Evolutionary conservation across 176 grass and related monocot genomes (phyloP), one percentile per base, ranked within the genome.

Genomic region (Lolium multiflorum): DNA sequence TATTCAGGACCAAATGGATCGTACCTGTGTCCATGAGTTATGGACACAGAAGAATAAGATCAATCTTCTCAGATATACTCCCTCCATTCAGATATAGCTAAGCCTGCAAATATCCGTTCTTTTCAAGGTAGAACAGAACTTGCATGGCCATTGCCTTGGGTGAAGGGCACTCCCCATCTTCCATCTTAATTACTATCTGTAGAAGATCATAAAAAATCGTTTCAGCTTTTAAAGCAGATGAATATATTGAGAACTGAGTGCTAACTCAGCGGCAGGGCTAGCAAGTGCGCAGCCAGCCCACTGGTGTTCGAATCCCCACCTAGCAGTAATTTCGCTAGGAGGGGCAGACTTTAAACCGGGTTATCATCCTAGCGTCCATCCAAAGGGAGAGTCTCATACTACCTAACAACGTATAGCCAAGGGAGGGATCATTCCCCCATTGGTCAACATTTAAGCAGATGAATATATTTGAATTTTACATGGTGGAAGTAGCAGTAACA

Each of bases 121-220:
- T 65, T 74, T 93, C 84, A 54, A 99, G 97, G 87, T 91, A 93
- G 8, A 59, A 88, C 14, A 91, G 73, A 43, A 99, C 84, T 88
- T 96, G 86, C 28, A 91, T 88, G 6, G 92, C 89, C 97, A 99
- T 99, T 78, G 84, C 79, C 90, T 91, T 90, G n/a, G 97, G 92
- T 46, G 93, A 92, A 88, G 92, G 87, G 51, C 97, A 99, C 59
- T 80, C 79, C 75, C 90, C 94, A 65, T 88, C 88, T 81, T 81
- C 81, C 77, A 84, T 78, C 86, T 87, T 74, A 82, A 98, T 91
- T 82, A 86, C 80, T 86, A 98, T 91, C 97, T 98, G 97, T 51
- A 82, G 20, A 80, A 78, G 46, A 43, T 17, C 59, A 73, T n/a
- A 71, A 97, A 83, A 76, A 9, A 71, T 43, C 14, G 59, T 52